Evolutionary conservation across 805 yeast species (phyloP).

Genomic region (Lachancea nothofagi): DNA sequence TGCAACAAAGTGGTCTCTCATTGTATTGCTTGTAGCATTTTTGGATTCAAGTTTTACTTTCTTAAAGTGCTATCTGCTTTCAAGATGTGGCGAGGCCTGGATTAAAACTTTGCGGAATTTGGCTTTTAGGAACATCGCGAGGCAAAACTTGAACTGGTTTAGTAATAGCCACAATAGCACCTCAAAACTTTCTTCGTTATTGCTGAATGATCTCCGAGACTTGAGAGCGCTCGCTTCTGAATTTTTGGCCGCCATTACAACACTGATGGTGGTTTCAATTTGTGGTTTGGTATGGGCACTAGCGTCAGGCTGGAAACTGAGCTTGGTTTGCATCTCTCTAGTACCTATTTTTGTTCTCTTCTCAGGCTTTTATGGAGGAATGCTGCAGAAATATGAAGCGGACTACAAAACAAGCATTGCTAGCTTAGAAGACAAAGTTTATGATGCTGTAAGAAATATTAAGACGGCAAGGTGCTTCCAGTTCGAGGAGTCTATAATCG

Average conservation of each 20-base stretch:
- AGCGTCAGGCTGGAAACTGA: slow-evolving; percentile 75
- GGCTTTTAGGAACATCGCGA: slow-evolving; percentile 44
- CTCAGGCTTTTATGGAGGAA: slow-evolving; percentile 46
- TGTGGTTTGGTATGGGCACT: slow-evolving; percentile 77
- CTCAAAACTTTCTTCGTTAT: slow-evolving; percentile 54
- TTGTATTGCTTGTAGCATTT: slow-evolving; percentile 57
- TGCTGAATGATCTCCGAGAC: slow-evolving; percentile 81
- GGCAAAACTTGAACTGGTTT: slow-evolving; percentile 53
- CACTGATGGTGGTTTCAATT: slow-evolving; percentile 47
- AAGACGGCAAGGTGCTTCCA: slow-evolving; percentile 59
- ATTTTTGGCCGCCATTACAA: slow-evolving; percentile 49
- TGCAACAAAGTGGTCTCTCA: slow-evolving; percentile 59
- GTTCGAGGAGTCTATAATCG: slow-evolving; percentile 44
- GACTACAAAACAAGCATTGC: slow-evolving; percentile 53
- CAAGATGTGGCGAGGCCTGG: slow-evolving; percentile 65
- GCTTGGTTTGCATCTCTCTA: slow-evolving; percentile 75
- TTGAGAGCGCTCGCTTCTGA: slow-evolving; percentile 59
- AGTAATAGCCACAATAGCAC: slow-evolving; percentile 36
- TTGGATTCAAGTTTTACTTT: slow-evolving; percentile 57
- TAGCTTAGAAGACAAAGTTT: slow-evolving; percentile 43
- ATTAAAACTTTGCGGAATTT: slow-evolving; percentile 45
- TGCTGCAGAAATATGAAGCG: slow-evolving; percentile 53
- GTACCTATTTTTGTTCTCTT: slow-evolving; percentile 56
- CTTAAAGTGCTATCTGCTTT: slow-evolving; percentile 44
- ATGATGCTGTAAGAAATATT: slow-evolving; percentile 53